phyloP scores from a whole-genome alignment of 176 grass and related monocot species.

The Stipa capillata region DNA sequence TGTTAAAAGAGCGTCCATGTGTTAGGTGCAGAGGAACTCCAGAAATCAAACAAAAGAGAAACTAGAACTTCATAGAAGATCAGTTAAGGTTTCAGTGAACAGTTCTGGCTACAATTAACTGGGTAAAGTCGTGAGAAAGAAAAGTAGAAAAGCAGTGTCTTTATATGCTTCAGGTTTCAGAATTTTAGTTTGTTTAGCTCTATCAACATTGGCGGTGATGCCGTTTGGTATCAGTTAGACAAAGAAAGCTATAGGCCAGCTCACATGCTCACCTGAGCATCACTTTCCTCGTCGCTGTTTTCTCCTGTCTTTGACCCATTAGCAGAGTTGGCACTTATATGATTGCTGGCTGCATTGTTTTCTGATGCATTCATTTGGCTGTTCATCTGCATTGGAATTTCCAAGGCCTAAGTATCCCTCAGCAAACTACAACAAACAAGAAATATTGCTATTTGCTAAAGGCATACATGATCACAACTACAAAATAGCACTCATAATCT shows the following conservation, averaged over 20 bases:
- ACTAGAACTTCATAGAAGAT: conserved; percentile 7
- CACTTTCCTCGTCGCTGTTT: conserved; percentile 51
- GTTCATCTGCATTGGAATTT: conserved; percentile 50
- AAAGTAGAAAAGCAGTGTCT: background rate
- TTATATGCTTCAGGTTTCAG: background rate
- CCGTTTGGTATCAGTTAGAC: background rate
- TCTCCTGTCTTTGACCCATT: conserved; percentile 56
- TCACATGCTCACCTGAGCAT: conserved; percentile 57
- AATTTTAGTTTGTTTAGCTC: background rate
- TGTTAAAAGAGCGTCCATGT: background rate
- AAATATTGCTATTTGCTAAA: background rate
- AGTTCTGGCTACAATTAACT: background rate
- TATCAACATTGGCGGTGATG: background rate
- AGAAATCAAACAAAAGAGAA: conserved; percentile 7
- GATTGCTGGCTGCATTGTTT: conserved; percentile 70
- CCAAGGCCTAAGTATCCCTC: background rate
- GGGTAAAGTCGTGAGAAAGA: background rate
- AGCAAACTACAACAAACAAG: background rate
- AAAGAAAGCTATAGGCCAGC: background rate
- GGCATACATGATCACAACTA: background rate
- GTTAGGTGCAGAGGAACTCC: background rate
- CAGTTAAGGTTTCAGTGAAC: conserved; percentile 1
- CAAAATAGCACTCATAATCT: background rate
- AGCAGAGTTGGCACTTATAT: conserved; percentile 59
- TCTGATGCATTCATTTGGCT: conserved; percentile 65